These are phyloP conservation scores for Crithidia fasciculata DNA, from an alignment of 208 protist genomes.

Conservation along the genomic window DNA sequence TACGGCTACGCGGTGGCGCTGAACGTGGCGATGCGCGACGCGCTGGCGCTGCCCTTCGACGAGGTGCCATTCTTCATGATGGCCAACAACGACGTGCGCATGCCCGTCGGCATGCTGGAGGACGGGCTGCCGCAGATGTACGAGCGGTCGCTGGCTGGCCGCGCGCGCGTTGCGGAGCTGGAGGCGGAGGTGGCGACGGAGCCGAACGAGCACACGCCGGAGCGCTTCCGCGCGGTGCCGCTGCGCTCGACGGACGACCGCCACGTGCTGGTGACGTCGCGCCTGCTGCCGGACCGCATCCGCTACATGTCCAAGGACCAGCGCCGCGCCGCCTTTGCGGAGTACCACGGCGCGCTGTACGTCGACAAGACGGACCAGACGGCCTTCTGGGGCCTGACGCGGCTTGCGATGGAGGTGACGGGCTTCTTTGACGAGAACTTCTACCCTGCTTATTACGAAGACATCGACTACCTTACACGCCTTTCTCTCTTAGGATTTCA, in stretches of 20 bases:
- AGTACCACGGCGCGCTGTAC: slow-evolving; percentile 20
- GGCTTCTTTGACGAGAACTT: slow-evolving; percentile 58
- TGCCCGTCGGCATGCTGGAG: slow-evolving; percentile 3
- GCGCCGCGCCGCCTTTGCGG: slow-evolving; percentile 2
- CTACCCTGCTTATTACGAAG: slow-evolving; percentile 45
- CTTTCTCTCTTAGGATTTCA: slow-evolving; percentile 29
- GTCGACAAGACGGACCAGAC: slow-evolving; percentile 5
- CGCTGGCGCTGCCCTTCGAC: slow-evolving; percentile 24
- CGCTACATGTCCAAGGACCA: slow-evolving; percentile 25
- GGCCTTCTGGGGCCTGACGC: slow-evolving; percentile 30
- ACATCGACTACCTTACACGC: slow-evolving; percentile 30
- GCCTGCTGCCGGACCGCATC: slow-evolving; percentile 47
- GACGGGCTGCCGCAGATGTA: slow-evolving; percentile 27
- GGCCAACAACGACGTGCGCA: slow-evolving; percentile 24
- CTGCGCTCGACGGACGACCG: slow-evolving; percentile 29
- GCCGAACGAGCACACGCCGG: slow-evolving; percentile 19
- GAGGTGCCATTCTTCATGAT: slow-evolving; percentile 32
- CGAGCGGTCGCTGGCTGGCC: slow-evolving; percentile 14
- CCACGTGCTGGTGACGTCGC: slow-evolving; percentile 35
- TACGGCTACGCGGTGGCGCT: slow-evolving; percentile 21
- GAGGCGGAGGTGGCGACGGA: slow-evolving; percentile 31
- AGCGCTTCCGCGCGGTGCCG: slow-evolving; percentile 16
- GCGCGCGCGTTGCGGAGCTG: slow-evolving; percentile 14
- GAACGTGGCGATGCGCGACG: slow-evolving; percentile 33
- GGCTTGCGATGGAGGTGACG: slow-evolving; percentile 34